Conservation (phyloP, 495 filamentous ascomycete genomes). For the Penicillium pulvis region DNA sequence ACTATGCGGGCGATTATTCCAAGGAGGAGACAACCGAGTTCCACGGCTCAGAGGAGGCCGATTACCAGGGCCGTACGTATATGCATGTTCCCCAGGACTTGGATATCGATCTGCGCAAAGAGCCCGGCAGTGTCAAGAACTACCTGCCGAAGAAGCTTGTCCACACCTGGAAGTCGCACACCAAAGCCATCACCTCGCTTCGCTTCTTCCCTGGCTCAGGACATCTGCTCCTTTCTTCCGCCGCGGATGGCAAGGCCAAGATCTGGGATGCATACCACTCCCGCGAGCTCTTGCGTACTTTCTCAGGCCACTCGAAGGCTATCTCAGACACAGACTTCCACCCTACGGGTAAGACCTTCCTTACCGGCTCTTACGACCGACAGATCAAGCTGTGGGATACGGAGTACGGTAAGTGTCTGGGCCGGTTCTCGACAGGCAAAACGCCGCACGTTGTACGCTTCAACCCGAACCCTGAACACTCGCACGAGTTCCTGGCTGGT, state of each 20-base stretch:
- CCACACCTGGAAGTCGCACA: conserved; percentile 86
- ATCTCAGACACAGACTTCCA: conserved; percentile 91
- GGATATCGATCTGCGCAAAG: conserved; percentile 84
- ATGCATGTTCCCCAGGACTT: conserved; percentile 93
- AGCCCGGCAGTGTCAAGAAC: conserved; percentile 76
- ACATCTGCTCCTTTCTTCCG: conserved; percentile 83
- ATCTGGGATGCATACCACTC: conserved; percentile 94
- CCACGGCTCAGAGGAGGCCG: conserved; percentile 77
- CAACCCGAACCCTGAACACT: conserved; percentile 75
- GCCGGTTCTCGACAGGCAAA: conserved; percentile 87
- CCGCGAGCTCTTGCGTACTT: conserved; percentile 84
- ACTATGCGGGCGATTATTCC: conserved; percentile 56
- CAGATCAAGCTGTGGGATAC: conserved; percentile 98
- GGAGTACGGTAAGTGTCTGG: conserved; percentile 85
- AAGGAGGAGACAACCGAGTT: conserved; percentile 82
- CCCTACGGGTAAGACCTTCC: conserved; percentile 76
- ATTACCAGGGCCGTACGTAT: conserved; percentile 85
- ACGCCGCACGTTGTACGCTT: conserved; percentile 94
- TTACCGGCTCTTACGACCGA: conserved; percentile 90
- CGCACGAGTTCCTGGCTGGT: conserved; percentile 90
- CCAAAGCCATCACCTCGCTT: conserved; percentile 80
- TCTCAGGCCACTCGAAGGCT: conserved; percentile 85
- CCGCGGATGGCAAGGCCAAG: conserved; percentile 87
- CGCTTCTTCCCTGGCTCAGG: conserved; percentile 86
- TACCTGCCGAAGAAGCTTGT: conserved; percentile 92